Base-by-base conservation (phyloP, 1,139 yeast species). In the Blastobotrys serpentis region DNA sequence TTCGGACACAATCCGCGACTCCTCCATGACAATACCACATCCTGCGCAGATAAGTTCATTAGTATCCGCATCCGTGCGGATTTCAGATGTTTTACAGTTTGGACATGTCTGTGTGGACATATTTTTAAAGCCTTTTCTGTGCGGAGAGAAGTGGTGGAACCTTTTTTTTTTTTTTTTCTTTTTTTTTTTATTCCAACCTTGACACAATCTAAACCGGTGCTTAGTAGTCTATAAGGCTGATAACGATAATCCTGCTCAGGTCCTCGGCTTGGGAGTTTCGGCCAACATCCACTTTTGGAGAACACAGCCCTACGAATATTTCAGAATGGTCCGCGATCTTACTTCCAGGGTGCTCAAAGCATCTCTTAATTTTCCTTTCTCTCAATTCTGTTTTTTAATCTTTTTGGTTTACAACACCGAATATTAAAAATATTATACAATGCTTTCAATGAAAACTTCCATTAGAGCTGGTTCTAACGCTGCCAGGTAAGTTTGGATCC, bases 1-100 rank as follows among this genome's bases (percentile, higher is more conserved):
- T 64, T 94, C 98, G 19, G 95, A 82, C 22, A 94, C 98, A 59
- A 92, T 90, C 25, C 95, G 95, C 60, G 89, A 86, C 64, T 90
- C 98, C 59, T 88, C 95, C 48, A 79, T 78, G 36, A 92, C 98
- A 21, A 81, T 72, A 64, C 98, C 97, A 78, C 98, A 92, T 42
- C 70, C 64, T 36, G 75, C 73, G 72, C 98, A 92, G 26, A 89
- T 84, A 29, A 86, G 67, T 66, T 87, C 95, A 33, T 44, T 30
- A 11, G 41, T 36, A 13, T 29, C 14, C 4, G 41, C 32, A 19
- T 49, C 52, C 10, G 33, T 29, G 4, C n/a, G 10, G 29, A 41
- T 33, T 14, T 40, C 45, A 6, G 48, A 25, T 8, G 47, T 32
- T 13, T 49, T 42, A 46, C 52, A 49, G 26, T 40, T 34, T 16